Percentiles rank a stretch among this genome's conserved stretches.
These are phyloP conservation scores for Ophiosphaerella korrae DNA, from an alignment of 2,329 filamentous ascomycete species.

Conservation along the genomic window DNA sequence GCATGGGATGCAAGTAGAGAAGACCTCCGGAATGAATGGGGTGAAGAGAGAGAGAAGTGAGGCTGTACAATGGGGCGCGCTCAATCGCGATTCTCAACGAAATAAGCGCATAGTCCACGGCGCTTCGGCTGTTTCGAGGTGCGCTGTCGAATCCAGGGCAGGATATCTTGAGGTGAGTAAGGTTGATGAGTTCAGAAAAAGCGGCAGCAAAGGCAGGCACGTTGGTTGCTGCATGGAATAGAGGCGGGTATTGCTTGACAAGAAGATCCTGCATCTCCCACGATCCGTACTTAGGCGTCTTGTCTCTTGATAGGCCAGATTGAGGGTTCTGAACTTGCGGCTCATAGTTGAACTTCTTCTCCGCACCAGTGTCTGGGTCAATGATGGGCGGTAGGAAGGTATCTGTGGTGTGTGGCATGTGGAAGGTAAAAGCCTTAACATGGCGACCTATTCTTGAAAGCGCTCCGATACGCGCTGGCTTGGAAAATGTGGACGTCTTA, in stretches of 20 bases:
- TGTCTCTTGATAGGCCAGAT: conserved; percentile 59
- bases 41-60: conserved; percentile 73
- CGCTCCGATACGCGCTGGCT: conserved; percentile 72
- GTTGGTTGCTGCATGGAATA: conserved; percentile 90
- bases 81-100: conserved; percentile 84
- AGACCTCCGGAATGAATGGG: conserved; percentile 77
- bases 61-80: conserved; percentile 66
- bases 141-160: conserved; percentile 72
- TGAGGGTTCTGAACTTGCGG: conserved; percentile 69
- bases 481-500: conserved; percentile 75
- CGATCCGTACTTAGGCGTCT: conserved; percentile 77
- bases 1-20: conserved; percentile 75
- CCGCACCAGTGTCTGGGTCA: conserved; percentile 74
- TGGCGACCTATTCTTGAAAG: conserved; percentile 78
- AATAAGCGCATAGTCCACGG: conserved; percentile 87
- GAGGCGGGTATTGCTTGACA: conserved; percentile 82
- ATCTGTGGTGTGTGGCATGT: conserved; percentile 74
- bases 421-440: conserved; percentile 78
- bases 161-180: conserved; percentile 75
- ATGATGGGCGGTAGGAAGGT: conserved; percentile 86
- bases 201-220: conserved; percentile 82
- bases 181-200: conserved; percentile 68
- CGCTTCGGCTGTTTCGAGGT: conserved; percentile 74
- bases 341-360: conserved; percentile 81
- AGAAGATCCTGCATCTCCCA: conserved; percentile 79